Conservation (phyloP, 1,284 basidiomycete species). For the Ustilago trichophora region DNA sequence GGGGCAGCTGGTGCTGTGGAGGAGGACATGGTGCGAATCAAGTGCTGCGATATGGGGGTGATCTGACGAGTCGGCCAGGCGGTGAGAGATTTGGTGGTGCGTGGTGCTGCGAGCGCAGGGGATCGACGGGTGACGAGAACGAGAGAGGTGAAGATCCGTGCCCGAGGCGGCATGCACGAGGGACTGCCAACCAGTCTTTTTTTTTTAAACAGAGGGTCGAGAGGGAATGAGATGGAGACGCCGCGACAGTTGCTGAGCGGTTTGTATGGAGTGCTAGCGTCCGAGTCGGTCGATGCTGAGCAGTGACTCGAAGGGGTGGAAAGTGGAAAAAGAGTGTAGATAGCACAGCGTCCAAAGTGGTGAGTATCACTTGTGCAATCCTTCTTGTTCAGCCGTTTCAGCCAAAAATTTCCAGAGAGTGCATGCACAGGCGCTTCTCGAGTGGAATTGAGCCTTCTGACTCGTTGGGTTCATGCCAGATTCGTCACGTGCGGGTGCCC, state of each 20-base stretch:
- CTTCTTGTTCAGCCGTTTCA: too few relatives aligned
- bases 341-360: too few relatives aligned
- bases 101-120: constrained; percentile 6
- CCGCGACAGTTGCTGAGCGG: neutral
- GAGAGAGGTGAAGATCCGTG: constrained; percentile 9
- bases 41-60: neutral
- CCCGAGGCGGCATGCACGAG: constrained; percentile 28
- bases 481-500: too few relatives aligned
- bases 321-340: too few relatives aligned
- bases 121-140: constrained; percentile 8
- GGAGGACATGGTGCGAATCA: constrained; percentile 32
- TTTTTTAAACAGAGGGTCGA: neutral
- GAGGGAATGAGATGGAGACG: neutral
- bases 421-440: too few relatives aligned
- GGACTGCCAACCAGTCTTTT: constrained; percentile 17
- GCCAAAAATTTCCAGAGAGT: too few relatives aligned
- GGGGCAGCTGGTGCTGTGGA: constrained; percentile 16
- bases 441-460: too few relatives aligned
- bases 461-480: too few relatives aligned
- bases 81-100: neutral
- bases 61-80: neutral
- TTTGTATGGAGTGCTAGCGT: neutral
- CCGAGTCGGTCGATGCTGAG: constrained; percentile 1
- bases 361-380: too few relatives aligned
- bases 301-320: constrained; percentile 6